Evolutionary conservation across 1,284 basidiomycete genomes (phyloP).

Genomic region (Cutaneotrichosporon sp.): DNA sequence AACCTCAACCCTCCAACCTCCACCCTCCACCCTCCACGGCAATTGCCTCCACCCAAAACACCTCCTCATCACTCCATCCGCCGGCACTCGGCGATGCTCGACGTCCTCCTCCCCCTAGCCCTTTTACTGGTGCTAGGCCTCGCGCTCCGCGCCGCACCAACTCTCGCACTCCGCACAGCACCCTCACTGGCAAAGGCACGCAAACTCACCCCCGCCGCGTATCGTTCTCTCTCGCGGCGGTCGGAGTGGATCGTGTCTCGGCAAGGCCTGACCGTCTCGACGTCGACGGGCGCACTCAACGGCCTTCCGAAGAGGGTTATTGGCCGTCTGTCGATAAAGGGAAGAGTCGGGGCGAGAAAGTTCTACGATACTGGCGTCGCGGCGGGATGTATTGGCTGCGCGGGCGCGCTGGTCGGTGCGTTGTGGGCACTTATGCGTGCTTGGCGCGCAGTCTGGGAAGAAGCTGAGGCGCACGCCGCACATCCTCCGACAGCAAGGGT

Average conservation of each 20-base stretch:
- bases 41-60: neutral
- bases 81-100: constrained; percentile 25
- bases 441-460: constrained; percentile 38
- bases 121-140: constrained; percentile 27
- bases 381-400: constrained; percentile 13
- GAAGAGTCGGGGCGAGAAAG: constrained; percentile 6
- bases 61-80: neutral
- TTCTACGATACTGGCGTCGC: constrained; percentile 32
- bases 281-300: constrained; percentile 35
- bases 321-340: neutral
- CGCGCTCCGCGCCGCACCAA: constrained; percentile 24
- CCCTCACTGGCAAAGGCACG: neutral
- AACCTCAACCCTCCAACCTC: too few species aligned
- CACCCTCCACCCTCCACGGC: too few species aligned
- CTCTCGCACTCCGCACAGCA: constrained; percentile 4
- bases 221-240: constrained; percentile 22
- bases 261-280: constrained; percentile 23
- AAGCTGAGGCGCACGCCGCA: constrained; percentile 35
- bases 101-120: constrained; percentile 27
- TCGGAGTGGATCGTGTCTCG: constrained; percentile 29
- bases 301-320: constrained; percentile 22
- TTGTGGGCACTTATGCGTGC: constrained; percentile 33
- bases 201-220: constrained; percentile 19
- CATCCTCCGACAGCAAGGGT: constrained; percentile 10
- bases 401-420: constrained; percentile 22